These are phyloP conservation scores for Acacia pycnantha DNA, from an alignment of 331 rosid species.

Conservation along the genomic window DNA sequence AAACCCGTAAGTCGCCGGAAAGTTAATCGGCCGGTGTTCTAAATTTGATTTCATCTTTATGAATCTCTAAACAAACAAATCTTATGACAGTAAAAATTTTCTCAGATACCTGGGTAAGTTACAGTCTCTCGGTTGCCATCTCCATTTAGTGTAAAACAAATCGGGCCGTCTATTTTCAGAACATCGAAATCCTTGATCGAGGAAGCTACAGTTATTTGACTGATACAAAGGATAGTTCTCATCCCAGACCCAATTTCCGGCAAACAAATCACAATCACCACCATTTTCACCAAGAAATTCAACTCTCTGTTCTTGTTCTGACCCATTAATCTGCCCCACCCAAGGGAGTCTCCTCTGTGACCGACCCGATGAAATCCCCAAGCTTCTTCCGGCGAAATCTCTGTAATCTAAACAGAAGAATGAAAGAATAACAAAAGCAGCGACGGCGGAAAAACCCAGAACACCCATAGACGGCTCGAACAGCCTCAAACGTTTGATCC, in stretches of 20 bases:
- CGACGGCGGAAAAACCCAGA: constrained; percentile 56
- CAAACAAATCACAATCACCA: constrained; percentile 63
- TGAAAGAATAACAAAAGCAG: constrained; percentile 47
- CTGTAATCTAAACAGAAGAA: constrained; percentile 63
- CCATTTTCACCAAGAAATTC: constrained; percentile 61
- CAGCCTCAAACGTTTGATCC: constrained; percentile 49
- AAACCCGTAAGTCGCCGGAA: not conserved
- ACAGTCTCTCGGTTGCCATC: constrained; percentile 88
- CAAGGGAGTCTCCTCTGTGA: constrained; percentile 47
- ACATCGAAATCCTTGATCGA: constrained; percentile 83
- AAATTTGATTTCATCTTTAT: not conserved
- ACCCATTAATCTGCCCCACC: constrained; percentile 49
- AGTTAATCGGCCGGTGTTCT: not conserved
- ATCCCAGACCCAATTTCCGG: constrained; percentile 93
- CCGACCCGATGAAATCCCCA: constrained; percentile 38
- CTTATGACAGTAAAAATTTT: not conserved
- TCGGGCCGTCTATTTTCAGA: constrained; percentile 89
- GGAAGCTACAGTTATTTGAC: constrained; percentile 62
- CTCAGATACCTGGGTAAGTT: constrained; percentile 70
- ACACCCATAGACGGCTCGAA: constrained; percentile 66
- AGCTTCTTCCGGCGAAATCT: constrained; percentile 42
- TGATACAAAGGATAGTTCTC: constrained; percentile 71
- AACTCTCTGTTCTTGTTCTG: constrained; percentile 37
- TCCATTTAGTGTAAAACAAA: constrained; percentile 87
- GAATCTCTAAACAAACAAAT: not conserved